Evolutionary conservation across 805 yeast genomes (phyloP).

Genomic region (Candida loeiensis): DNA sequence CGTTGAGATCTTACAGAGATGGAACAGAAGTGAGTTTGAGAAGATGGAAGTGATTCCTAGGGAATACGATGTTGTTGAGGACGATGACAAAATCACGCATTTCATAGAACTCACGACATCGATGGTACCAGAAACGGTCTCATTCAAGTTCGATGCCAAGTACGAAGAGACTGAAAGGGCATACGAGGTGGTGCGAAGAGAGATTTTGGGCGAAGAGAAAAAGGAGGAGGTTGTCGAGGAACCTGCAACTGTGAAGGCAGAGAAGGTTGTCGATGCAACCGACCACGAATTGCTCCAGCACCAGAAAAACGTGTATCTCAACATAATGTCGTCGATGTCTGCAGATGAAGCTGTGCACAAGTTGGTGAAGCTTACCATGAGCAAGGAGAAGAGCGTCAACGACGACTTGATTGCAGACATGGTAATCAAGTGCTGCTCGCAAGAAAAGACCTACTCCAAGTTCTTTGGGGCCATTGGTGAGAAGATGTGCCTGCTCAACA

Average conservation of each 20-base stretch:
- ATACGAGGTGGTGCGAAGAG: slow-evolving; percentile 41
- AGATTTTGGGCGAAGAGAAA: slow-evolving; percentile 43
- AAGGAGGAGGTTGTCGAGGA: slow-evolving; percentile 14
- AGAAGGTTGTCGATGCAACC: slow-evolving; percentile 54
- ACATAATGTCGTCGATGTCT: slow-evolving; percentile 85
- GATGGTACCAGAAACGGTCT: slow-evolving; percentile 40
- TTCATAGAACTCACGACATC: slow-evolving; percentile 47
- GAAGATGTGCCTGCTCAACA: slow-evolving; percentile 49
- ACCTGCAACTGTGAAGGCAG: background rate
- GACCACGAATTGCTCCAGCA: slow-evolving; percentile 58
- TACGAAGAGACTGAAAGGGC: slow-evolving; percentile 48
- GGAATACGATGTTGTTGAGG: slow-evolving; percentile 60
- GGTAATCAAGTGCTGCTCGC: slow-evolving; percentile 76
- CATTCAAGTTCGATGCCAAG: slow-evolving; percentile 48
- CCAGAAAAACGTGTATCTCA: slow-evolving; percentile 74
- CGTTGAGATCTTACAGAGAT: slow-evolving; percentile 4
- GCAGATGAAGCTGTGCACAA: slow-evolving; percentile 93
- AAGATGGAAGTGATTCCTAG: slow-evolving; percentile 38
- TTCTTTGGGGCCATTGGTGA: slow-evolving; percentile 77
- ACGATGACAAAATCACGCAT: slow-evolving; percentile 58
- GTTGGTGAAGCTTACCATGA: slow-evolving; percentile 46
- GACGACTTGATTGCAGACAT: slow-evolving; percentile 62
- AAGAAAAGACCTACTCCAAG: slow-evolving; percentile 83
- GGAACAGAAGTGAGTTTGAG: slow-evolving; percentile 24
- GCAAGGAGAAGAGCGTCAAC: slow-evolving; percentile 21